Evolutionary conservation across 2,329 filamentous ascomycete genomes (phyloP).

Genomic region (Trichoderma sp.): DNA sequence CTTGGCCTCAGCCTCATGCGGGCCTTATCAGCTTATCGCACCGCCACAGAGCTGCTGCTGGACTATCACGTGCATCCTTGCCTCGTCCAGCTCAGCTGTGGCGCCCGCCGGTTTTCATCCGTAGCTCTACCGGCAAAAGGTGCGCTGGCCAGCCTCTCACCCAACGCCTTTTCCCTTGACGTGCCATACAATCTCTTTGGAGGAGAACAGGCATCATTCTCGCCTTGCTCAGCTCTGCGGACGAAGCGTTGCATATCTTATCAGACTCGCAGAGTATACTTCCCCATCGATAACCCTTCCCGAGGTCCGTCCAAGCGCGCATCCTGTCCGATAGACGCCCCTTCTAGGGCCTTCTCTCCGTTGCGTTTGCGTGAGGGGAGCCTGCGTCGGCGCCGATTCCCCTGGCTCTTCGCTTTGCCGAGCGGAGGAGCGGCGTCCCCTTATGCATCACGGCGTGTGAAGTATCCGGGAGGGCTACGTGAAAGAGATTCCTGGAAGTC

Average conservation of each 20-base stretch:
- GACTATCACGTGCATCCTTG: background rate
- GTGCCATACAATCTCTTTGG: slow-evolving; percentile 2
- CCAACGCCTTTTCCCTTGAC: slow-evolving; percentile 22
- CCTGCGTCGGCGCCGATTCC: slow-evolving; percentile 23
- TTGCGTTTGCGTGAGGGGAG: slow-evolving; percentile 24
- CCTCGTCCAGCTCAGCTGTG: slow-evolving; percentile 11
- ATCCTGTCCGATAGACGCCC: background rate
- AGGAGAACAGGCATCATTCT: background rate
- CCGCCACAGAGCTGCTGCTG: slow-evolving; percentile 9
- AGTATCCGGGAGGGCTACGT: slow-evolving; percentile 14
- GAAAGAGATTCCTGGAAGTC: slow-evolving; percentile 4
- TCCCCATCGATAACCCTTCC: no score
- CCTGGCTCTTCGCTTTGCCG: background rate
- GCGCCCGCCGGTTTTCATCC: slow-evolving; percentile 10
- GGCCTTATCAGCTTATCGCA: background rate
- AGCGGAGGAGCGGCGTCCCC: slow-evolving; percentile 15
- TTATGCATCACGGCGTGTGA: slow-evolving; percentile 21
- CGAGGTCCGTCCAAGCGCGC: background rate
- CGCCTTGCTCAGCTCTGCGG: background rate
- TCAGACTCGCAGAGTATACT: background rate
- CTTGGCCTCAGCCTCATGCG: slow-evolving; percentile 5
- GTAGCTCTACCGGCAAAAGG: slow-evolving; percentile 24
- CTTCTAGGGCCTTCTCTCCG: background rate
- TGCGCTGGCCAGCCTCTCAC: slow-evolving; percentile 20
- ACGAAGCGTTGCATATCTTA: slow-evolving; percentile 7